Evolutionary conservation across 306 rosid genomes (phyloP), one percentile per base, ranked within the genome.

Genomic region (Begonia masoniana): DNA sequence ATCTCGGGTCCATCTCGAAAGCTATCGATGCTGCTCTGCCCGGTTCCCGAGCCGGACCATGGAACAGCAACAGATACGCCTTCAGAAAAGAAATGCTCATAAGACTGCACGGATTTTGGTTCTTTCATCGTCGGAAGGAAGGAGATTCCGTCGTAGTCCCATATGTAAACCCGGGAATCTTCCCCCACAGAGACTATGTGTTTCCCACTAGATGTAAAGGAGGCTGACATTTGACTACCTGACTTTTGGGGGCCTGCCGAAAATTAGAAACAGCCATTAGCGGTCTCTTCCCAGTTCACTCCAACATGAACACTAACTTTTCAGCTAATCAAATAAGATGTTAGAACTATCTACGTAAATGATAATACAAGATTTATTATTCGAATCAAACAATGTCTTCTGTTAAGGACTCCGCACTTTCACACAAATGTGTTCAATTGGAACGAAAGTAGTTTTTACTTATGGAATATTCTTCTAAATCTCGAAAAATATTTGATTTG

Each of bases 31-130:
- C 17, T 10, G 16, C 13, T 50, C 9, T 47, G 41, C 41, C 51
- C 39, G 0, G 39, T 56, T 46, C 50, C 80, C 70, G 53, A 55
- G 66, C 82, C 78, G 43, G 85, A 69, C 96, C 96, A 85, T 19
- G 94, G 96, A 8, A 91, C 14, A 50, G 83, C 96, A 7, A 91
- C 76, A 0, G 95, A 77, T 24, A 72, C 92, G 21, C 84, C 96
- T 51, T 81, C 63, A 0, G 82, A 71, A 43, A 64, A 63, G 74
- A 91, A 91, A 76, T 86, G 68, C 74, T 83, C 96, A 12, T 81
- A 83, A 6, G 87, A 85, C 31, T 54, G 60, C 21, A 69, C 58
- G 0, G 88, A 71, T 74, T 74, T 82, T n/a, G 60, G 63, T 7
- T 62, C 67, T 65, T 76, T 79, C 39, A 6, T 31, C 39, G 8